These are phyloP conservation scores for Elasticomyces elasticus DNA, from an alignment of 495 filamentous ascomycete genomes.

Conservation along the genomic window DNA sequence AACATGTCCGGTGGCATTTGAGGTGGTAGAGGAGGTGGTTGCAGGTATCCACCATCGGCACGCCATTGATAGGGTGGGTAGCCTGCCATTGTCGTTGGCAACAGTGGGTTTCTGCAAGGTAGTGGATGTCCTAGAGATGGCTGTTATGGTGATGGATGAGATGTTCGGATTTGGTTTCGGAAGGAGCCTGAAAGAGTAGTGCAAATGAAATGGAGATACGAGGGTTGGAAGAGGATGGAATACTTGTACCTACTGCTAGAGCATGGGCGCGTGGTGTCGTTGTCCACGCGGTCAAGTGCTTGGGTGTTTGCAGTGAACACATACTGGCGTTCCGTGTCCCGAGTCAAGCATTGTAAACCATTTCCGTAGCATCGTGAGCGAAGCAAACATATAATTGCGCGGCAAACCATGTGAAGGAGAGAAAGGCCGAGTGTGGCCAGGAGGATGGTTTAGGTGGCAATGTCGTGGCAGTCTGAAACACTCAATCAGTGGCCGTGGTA, in stretches of 20 bases:
- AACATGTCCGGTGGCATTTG: not conserved
- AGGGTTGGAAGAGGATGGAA: too few species aligned
- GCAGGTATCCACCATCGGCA: constrained; percentile 2
- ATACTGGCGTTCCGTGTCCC: not conserved
- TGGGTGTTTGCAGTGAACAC: not conserved
- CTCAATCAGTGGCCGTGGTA: too few species aligned
- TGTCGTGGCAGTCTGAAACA: not conserved
- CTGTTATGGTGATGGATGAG: too few species aligned
- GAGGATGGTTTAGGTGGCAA: not conserved
- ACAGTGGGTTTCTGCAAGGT: too few species aligned
- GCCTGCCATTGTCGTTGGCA: not conserved
- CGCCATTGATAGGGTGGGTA: constrained; percentile 7
- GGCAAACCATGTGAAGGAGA: not conserved
- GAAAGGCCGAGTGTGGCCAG: not conserved
- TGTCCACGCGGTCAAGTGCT: not conserved
- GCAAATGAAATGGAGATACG: too few species aligned
- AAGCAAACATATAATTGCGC: not conserved
- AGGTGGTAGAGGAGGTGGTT: not conserved
- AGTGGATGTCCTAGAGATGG: too few species aligned
- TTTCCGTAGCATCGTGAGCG: not conserved
- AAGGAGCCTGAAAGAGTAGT: too few species aligned
- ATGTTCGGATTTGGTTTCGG: too few species aligned
- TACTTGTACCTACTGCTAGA: not conserved
- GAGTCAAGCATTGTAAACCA: not conserved
- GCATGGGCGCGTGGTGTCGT: not conserved